A percentile compares a stretch with the other conserved stretches of the same genome.
Evolutionary conservation across 2,329 filamentous ascomycete genomes (phyloP).

Genomic region (Dryadomyces sulphureus): DNA sequence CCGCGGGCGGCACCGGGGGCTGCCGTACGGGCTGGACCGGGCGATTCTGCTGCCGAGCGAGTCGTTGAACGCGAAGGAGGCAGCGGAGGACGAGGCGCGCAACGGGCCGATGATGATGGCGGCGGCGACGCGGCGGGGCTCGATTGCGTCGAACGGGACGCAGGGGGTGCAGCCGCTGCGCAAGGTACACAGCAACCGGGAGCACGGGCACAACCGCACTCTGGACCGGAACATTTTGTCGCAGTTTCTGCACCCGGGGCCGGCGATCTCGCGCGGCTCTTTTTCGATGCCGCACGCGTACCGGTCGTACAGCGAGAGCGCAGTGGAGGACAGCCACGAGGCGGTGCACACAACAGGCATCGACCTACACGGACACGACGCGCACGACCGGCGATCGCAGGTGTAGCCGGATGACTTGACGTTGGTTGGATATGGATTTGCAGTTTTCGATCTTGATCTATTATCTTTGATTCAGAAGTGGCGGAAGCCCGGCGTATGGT

Average conservation of each 20-base stretch:
- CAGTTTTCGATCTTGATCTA: too few relatives aligned
- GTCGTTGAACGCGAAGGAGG: slow-evolving; percentile 37
- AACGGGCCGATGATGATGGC: slow-evolving; percentile 10
- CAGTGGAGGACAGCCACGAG: neutral
- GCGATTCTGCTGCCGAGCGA: slow-evolving; percentile 45
- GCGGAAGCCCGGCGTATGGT: neutral
- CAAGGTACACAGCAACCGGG: slow-evolving; percentile 15
- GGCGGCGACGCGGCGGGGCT: slow-evolving; percentile 21
- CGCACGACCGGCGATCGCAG: neutral
- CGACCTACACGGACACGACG: neutral
- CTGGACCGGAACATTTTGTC: slow-evolving; percentile 26
- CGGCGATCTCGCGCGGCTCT: slow-evolving; percentile 11
- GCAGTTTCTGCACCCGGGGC: slow-evolving; percentile 33
- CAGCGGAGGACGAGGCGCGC: slow-evolving; percentile 16
- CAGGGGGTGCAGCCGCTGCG: slow-evolving; percentile 13
- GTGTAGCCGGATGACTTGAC: too few relatives aligned
- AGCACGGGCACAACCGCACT: slow-evolving; percentile 21
- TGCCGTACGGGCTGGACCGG: slow-evolving; percentile 52
- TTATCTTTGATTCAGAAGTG: neutral
- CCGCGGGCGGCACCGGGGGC: slow-evolving; percentile 51
- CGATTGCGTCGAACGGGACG: slow-evolving; percentile 19
- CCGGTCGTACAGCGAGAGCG: slow-evolving; percentile 6
- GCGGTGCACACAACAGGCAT: slow-evolving; percentile 1
- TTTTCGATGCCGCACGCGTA: neutral
- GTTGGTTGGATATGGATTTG: too few relatives aligned